These are phyloP conservation scores for Torrubiellomyces zombiae DNA, from an alignment of 2,329 filamentous ascomycete genomes.

Conservation along the genomic window DNA sequence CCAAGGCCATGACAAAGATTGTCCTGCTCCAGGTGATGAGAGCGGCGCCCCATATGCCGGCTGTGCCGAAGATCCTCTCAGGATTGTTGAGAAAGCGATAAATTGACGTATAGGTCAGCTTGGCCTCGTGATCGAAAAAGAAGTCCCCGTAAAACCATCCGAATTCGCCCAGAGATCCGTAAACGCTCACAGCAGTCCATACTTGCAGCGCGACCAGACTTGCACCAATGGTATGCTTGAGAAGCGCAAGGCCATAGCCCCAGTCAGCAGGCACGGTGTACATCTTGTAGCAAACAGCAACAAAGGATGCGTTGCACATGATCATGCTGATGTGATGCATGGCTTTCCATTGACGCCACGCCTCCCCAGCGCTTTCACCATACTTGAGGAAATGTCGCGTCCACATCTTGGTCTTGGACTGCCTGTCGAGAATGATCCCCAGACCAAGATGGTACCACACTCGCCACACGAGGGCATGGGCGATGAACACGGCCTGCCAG, in stretches of 20 bases:
- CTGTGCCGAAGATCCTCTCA: constrained; percentile 81
- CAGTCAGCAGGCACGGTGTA: constrained; percentile 77
- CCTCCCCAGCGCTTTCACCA: constrained; percentile 76
- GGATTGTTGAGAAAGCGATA: constrained; percentile 98
- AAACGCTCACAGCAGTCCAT: constrained; percentile 87
- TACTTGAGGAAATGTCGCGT: constrained; percentile 96
- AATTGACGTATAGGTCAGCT: constrained; percentile 89
- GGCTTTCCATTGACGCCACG: constrained; percentile 96
- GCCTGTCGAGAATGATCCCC: constrained; percentile 66
- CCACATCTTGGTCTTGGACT: constrained; percentile 87
- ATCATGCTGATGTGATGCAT: constrained; percentile 86
- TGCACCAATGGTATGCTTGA: constrained; percentile 74
- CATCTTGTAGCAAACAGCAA: constrained; percentile 91
- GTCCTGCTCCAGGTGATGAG: constrained; percentile 81
- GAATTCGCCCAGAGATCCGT: constrained; percentile 90
- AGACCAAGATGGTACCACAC: constrained; percentile 85
- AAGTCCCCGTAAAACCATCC: constrained; percentile 99
- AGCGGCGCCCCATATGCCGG: constrained; percentile 88
- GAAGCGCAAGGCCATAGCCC: constrained; percentile 67
- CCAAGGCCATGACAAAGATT: constrained; percentile 71
- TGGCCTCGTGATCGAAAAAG: constrained; percentile 80
- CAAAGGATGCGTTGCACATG: constrained; percentile 77
- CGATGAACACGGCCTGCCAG: constrained; percentile 64
- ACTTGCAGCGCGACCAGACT: constrained; percentile 72
- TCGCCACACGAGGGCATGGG: constrained; percentile 69